Conservation (phyloP, 352 stramenopile species). For the Globisporangium viniferum region DNA sequence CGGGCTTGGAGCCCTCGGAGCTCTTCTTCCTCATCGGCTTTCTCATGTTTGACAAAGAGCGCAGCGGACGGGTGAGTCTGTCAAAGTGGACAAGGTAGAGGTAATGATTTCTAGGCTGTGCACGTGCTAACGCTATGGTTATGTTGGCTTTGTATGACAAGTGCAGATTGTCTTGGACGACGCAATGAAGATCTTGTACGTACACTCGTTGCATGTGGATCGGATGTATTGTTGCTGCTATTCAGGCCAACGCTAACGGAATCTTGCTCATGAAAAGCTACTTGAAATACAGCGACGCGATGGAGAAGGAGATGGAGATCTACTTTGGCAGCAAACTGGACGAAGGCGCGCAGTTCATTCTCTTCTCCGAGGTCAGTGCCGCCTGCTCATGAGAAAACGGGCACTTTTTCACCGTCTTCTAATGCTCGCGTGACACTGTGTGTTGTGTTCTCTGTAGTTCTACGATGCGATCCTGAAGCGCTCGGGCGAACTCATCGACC, state of each 20-base stretch:
- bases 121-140: neutral
- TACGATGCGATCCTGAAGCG: slow-evolving; percentile 57
- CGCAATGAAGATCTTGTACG: slow-evolving; percentile 73
- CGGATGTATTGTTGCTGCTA: neutral
- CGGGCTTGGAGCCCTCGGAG: slow-evolving; percentile 65
- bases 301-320: slow-evolving; percentile 77
- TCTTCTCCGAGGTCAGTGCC: slow-evolving; percentile 46
- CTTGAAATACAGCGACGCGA: slow-evolving; percentile 71
- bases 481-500: slow-evolving; percentile 58
- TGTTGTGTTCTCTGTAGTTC: slow-evolving; percentile 29
- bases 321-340: slow-evolving; percentile 67
- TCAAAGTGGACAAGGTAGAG: neutral
- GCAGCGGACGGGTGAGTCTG: slow-evolving; percentile 26
- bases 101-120: neutral
- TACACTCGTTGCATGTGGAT: neutral
- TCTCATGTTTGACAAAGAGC: slow-evolving; percentile 81
- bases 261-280: slow-evolving; percentile 32
- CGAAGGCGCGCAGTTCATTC: slow-evolving; percentile 61
- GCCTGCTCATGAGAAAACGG: neutral
- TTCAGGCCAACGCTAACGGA: neutral
- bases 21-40: slow-evolving; percentile 84
- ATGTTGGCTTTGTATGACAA: neutral
- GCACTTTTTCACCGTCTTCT: too few relatives aligned
- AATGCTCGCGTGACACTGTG: too few relatives aligned
- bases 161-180: slow-evolving; percentile 70